Conservation (phyloP, 306 rosid species). For the Vigna hirtella region DNA sequence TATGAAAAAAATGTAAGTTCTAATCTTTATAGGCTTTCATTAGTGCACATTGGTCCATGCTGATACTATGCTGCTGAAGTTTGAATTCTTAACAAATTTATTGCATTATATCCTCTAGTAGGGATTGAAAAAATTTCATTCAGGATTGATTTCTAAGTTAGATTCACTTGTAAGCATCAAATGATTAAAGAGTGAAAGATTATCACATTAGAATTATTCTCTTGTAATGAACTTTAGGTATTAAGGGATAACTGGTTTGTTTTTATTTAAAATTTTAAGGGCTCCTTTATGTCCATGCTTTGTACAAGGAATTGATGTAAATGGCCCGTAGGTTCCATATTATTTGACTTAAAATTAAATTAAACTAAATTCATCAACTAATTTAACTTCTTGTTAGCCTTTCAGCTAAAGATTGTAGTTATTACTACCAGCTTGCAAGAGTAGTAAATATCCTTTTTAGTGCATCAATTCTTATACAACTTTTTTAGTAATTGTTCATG, state of each 20-base stretch:
- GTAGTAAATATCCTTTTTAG: background rate
- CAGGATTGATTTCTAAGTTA: background rate
- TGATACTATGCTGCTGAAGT: background rate
- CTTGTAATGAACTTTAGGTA: constrained; percentile 9
- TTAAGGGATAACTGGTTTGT: background rate
- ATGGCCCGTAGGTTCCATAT: background rate
- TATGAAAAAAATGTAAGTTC: background rate
- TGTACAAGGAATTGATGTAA: background rate
- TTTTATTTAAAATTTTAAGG: background rate
- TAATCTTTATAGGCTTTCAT: background rate
- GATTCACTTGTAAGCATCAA: background rate
- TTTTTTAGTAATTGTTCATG: background rate
- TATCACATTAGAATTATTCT: constrained; percentile 1
- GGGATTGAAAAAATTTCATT: background rate
- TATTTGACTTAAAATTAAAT: background rate
- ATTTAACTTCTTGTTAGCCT: constrained; percentile 15
- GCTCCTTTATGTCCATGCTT: background rate
- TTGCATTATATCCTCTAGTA: background rate
- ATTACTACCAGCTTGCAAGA: constrained; percentile 14
- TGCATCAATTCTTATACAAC: background rate
- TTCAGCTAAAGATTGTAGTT: constrained; percentile 18
- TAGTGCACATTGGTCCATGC: background rate
- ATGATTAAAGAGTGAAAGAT: background rate
- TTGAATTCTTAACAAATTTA: background rate
- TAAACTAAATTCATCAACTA: constrained; percentile 6